Conservation (phyloP, 2,329 filamentous ascomycete species). For the Huntiella decipiens region DNA sequence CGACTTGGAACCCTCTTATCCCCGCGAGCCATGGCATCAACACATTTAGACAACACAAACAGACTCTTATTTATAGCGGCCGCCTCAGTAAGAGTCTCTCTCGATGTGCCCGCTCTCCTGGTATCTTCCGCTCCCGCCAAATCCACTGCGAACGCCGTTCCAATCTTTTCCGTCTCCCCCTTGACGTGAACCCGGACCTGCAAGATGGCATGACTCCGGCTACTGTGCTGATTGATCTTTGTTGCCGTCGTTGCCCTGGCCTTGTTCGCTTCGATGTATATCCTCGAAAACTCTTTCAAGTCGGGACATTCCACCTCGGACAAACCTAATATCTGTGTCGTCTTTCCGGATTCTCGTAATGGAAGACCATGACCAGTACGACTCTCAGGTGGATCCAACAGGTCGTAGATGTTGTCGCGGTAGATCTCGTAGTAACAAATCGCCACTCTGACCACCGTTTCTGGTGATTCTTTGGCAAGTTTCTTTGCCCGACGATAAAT, state of each 20-base stretch:
- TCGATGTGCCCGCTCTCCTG: constrained; percentile 78
- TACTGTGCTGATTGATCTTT: constrained; percentile 83
- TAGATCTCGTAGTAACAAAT: constrained; percentile 95
- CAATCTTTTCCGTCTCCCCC: constrained; percentile 48
- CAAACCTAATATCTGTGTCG: constrained; percentile 70
- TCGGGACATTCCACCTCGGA: constrained; percentile 67
- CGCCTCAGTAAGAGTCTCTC: constrained; percentile 82
- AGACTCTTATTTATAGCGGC: constrained; percentile 95
- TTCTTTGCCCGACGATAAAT: constrained; percentile 77
- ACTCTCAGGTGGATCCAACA: constrained; percentile 76
- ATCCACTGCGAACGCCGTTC: constrained; percentile 84
- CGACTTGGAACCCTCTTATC: constrained; percentile 73
- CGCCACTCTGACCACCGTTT: constrained; percentile 53
- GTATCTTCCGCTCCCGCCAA: constrained; percentile 93
- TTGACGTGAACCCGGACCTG: constrained; percentile 72
- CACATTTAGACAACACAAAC: constrained; percentile 85
- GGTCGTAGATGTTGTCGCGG: constrained; percentile 84
- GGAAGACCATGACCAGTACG: constrained; percentile 64
- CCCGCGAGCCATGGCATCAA: constrained; percentile 70
- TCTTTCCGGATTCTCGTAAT: constrained; percentile 68
- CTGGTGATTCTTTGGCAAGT: constrained; percentile 58
- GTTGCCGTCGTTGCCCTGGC: constrained; percentile 80
- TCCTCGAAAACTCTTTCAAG: constrained; percentile 71
- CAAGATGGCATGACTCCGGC: constrained; percentile 74
- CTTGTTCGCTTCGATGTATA: constrained; percentile 84